A percentile compares a stretch with the other conserved stretches of the same genome.
Evolutionary conservation across 129 eudicot genomes (phyloP).

Genomic region (Mikania micrantha): DNA sequence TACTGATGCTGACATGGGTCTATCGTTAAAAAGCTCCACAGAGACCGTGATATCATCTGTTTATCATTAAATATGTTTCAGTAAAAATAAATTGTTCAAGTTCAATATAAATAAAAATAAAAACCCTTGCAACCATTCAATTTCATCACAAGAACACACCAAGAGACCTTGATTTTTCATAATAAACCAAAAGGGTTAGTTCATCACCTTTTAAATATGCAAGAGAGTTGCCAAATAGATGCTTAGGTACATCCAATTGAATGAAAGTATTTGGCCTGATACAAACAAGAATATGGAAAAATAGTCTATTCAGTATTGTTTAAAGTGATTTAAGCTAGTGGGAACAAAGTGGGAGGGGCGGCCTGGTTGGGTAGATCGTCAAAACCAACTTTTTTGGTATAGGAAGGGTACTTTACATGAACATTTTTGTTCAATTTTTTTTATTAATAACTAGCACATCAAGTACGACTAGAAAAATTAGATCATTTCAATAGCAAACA

Average conservation of each 20-base stretch:
- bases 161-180: neutral
- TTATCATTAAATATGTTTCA: slow-evolving; percentile 19
- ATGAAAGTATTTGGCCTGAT: slow-evolving; percentile 64
- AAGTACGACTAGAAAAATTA: neutral
- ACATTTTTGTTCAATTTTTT: neutral
- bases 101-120: neutral
- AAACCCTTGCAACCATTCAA: neutral
- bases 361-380: neutral
- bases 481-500: neutral
- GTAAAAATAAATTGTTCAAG: neutral
- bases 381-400: neutral
- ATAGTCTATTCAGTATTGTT: neutral
- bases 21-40: slow-evolving; percentile 65
- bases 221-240: slow-evolving; percentile 65
- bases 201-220: slow-evolving; percentile 72
- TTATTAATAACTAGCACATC: neutral
- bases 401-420: neutral
- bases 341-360: neutral
- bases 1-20: slow-evolving; percentile 84
- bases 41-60: slow-evolving; percentile 76
- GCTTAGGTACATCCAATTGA: slow-evolving; percentile 77
- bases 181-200: neutral
- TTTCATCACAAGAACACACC: neutral
- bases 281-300: slow-evolving; percentile 5
- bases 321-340: neutral